Evolutionary conservation across 129 eudicot genomes (phyloP), one percentile per base, ranked within the genome.

Genomic region (Flaveria sonorensis): DNA sequence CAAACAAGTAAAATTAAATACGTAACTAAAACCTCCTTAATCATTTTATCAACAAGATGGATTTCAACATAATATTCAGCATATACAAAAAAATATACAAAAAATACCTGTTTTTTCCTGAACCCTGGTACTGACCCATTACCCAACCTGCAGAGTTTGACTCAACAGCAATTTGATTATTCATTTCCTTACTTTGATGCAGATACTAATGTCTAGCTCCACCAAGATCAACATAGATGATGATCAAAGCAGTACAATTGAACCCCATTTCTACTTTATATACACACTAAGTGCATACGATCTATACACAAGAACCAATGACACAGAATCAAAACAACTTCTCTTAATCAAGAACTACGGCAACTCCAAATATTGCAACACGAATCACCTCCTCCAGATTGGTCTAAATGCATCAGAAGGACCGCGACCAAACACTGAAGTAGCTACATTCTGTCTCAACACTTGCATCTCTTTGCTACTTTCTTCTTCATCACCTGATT

Each of bases 401-500:
- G 96, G 96, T 62, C 79, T 91, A 3, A 79, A 80, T 53, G 86
- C 96, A 57, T 86, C 92, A 72, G 93, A 89, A 67, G 97, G 97
- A 42, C 93, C 87, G 46, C 78, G 81, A 18, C 77, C 91, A 65
- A 91, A 91, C 78, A 81, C 83, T 60, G 90, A 89, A 87, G 97
- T 87, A 51, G 93, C 92, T 71, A 83, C 88, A 26, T 91, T 86
- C 73, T 89, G 96, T 55, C 77, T 94, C 48, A 87, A 85, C 59
- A 73, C 90, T 42, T 89, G 89, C 67, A 87, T 94, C 70, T 81
- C 98, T 15, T 50, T 83, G 43, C 84, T 94, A 21, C 97, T 94
- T 3, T 85, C 97, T 16, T 91, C 92, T 28, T 85, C 88, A 16
- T 81, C 88, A 21, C 98, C 98, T 7, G 92, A 94, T 84, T 94